A percentile compares a stretch with the other conserved stretches of the same genome.
These are phyloP conservation scores for Carex pumila DNA, from an alignment of 176 grass and related monocot species.

Conservation along the genomic window DNA sequence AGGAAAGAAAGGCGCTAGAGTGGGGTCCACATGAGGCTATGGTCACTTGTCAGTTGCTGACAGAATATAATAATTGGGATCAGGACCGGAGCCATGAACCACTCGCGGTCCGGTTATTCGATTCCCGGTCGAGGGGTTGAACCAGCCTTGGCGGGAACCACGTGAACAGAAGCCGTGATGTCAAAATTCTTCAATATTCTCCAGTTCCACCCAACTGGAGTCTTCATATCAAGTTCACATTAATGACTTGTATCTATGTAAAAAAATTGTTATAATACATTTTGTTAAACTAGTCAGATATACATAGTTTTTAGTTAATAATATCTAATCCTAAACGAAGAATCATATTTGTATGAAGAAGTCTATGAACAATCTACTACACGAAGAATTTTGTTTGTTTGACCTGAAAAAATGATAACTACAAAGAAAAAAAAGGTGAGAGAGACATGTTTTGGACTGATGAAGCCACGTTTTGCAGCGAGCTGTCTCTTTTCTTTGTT, in stretches of 20 bases:
- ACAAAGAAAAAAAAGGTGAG: not conserved
- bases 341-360: not conserved
- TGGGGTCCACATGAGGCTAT: slow-evolving; percentile 18
- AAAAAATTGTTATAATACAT: no score
- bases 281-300: no score
- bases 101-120: not conserved
- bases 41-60: slow-evolving; percentile 22
- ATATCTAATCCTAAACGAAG: not conserved
- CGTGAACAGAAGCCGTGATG: slow-evolving; percentile 7
- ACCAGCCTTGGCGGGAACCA: slow-evolving; percentile 19
- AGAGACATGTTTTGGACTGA: not conserved
- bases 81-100: not conserved
- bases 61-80: slow-evolving; percentile 22
- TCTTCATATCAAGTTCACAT: not conserved
- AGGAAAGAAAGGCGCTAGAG: not conserved
- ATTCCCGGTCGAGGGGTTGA: not conserved
- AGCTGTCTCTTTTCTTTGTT: slow-evolving; percentile 12
- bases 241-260: not conserved
- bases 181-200: not conserved
- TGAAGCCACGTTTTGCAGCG: not conserved
- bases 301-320: no score
- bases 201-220: not conserved
- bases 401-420: not conserved
- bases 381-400: not conserved
- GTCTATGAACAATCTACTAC: not conserved